Evolutionary conservation across 768 basidiomycete genomes (phyloP).

Genomic region (Lentinula sp.): DNA sequence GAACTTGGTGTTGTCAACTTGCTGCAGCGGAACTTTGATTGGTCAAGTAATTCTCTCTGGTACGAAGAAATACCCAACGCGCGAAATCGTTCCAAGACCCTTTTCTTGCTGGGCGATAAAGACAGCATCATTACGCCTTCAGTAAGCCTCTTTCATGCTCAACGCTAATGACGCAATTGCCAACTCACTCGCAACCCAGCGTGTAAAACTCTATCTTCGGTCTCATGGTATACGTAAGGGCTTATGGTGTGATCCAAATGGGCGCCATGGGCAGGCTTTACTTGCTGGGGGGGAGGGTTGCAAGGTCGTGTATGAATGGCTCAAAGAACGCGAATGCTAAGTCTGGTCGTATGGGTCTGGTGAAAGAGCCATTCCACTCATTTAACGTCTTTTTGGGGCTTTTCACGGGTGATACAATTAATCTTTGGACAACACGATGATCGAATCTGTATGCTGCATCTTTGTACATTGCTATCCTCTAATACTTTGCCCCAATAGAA

Average conservation of each 20-base stretch:
- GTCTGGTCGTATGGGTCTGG: background rate
- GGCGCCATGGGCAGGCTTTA: slow-evolving; percentile 59
- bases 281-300: slow-evolving; percentile 45
- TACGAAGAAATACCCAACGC: slow-evolving; percentile 86
- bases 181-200: slow-evolving; percentile 28
- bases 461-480: background rate
- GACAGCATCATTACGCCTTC: slow-evolving; percentile 75
- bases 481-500: background rate
- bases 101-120: slow-evolving; percentile 77
- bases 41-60: slow-evolving; percentile 85
- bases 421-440: no score
- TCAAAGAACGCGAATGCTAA: slow-evolving; percentile 23
- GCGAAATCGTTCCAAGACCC: slow-evolving; percentile 53
- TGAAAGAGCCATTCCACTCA: no score
- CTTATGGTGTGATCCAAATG: slow-evolving; percentile 56
- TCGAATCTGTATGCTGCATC: background rate
- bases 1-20: slow-evolving; percentile 88
- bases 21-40: slow-evolving; percentile 78
- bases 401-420: no score
- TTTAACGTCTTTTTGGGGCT: no score
- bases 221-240: slow-evolving; percentile 70
- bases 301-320: slow-evolving; percentile 57
- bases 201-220: slow-evolving; percentile 66
- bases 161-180: background rate
- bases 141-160: slow-evolving; percentile 30